Evolutionary conservation across 805 yeast species (phyloP).

Genomic region (Pichia rugopelliculosa): DNA sequence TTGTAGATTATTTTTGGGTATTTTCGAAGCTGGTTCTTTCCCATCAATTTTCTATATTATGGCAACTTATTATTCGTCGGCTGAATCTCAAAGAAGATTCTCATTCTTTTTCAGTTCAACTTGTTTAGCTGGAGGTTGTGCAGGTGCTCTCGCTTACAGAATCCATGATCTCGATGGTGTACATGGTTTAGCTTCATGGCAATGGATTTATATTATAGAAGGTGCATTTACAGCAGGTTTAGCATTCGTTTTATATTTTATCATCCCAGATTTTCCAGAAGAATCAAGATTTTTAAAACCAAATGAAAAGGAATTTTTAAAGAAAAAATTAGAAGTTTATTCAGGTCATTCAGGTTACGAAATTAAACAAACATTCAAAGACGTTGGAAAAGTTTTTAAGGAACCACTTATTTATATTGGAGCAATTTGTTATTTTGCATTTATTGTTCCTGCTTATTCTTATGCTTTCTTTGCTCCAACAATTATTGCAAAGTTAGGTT

Average conservation of each 20-base stretch:
- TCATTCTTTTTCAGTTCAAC: conserved; percentile 65
- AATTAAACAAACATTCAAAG: conserved; percentile 37
- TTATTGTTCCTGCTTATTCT: conserved; percentile 67
- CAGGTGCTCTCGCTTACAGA: conserved; percentile 65
- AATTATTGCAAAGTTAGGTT: conserved; percentile 53
- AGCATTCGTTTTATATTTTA: conserved; percentile 32
- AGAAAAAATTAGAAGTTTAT: conserved; percentile 52
- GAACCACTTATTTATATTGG: conserved; percentile 53
- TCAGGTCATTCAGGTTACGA: conserved; percentile 45
- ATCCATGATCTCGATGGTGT: conserved; percentile 47
- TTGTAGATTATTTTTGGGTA: conserved; percentile 59
- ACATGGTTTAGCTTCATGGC: conserved; percentile 38
- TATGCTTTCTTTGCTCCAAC: conserved; percentile 69
- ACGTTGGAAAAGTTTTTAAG: conserved; percentile 43
- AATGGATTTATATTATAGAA: conserved; percentile 38
- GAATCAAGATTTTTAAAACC: conserved; percentile 45
- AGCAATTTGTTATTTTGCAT: conserved; percentile 56
- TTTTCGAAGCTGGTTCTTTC: conserved; percentile 64
- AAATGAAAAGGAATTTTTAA: conserved; percentile 48
- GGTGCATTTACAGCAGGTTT: conserved; percentile 31
- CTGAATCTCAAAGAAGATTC: conserved; percentile 63
- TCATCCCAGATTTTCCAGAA: conserved; percentile 68
- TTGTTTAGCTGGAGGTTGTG: conserved; percentile 71
- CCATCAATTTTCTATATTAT: conserved; percentile 69
- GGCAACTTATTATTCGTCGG: conserved; percentile 55